phyloP scores from a whole-genome alignment of 108 stramenopile genomes.

The Hondaea fermentalgiana region DNA sequence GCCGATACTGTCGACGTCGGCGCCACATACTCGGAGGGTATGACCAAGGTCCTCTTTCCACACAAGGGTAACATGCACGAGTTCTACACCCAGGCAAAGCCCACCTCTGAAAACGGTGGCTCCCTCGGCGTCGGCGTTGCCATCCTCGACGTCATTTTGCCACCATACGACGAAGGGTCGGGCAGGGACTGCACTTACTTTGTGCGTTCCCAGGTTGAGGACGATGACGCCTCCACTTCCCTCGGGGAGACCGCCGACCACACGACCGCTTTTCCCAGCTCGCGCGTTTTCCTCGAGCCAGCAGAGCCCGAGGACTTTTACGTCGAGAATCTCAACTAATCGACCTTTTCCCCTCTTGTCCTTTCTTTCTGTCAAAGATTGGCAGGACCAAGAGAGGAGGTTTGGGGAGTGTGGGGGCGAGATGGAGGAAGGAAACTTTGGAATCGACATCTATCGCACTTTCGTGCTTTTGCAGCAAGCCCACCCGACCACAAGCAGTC shows the following conservation, averaged over 20 bases:
- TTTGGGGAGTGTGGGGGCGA: too few species aligned
- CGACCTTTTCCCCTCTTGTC: too few species aligned
- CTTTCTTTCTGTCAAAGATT: too few species aligned
- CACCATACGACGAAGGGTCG: conserved; percentile 72
- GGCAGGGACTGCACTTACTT: conserved; percentile 86
- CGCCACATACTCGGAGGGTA: conserved; percentile 11
- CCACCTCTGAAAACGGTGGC: conserved; percentile 55
- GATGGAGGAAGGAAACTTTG: too few species aligned
- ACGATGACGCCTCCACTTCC: neutral
- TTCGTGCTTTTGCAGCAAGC: too few species aligned
- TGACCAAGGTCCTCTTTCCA: conserved; percentile 25
- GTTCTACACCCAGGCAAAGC: conserved; percentile 51
- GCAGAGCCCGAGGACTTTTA: neutral
- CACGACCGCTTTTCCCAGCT: neutral
- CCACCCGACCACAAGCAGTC: too few species aligned
- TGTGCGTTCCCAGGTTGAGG: neutral
- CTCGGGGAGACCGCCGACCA: neutral
- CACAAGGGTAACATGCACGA: conserved; percentile 80
- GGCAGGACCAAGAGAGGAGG: too few species aligned
- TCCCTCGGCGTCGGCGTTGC: conserved; percentile 46
- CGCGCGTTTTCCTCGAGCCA: neutral
- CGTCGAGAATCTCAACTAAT: neutral
- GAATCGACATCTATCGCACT: too few species aligned
- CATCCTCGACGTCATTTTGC: conserved; percentile 79
- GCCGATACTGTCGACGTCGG: neutral